Percentiles rank a stretch among this genome's conserved stretches.
phyloP scores from a whole-genome alignment of 1,284 basidiomycete genomes.

The Pseudomicrostroma phylloplanum region DNA sequence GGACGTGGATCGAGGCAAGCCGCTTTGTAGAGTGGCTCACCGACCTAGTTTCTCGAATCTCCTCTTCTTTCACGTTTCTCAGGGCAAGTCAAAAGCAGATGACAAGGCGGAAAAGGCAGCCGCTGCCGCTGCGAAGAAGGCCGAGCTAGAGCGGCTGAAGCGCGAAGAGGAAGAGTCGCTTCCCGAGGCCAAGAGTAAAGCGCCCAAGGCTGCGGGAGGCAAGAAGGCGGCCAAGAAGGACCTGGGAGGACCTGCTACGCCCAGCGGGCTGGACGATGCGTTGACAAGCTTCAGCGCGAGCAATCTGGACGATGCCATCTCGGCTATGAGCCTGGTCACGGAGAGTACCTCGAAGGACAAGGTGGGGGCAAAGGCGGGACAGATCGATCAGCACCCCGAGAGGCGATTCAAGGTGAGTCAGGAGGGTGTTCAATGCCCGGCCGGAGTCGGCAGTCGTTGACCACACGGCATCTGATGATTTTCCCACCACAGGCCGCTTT shows the following conservation, averaged over 20 bases:
- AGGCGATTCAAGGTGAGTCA: slow-evolving; percentile 55
- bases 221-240: slow-evolving; percentile 33
- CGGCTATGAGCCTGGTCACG: slow-evolving; percentile 79
- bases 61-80: neutral
- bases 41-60: neutral
- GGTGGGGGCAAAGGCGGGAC: slow-evolving; percentile 59
- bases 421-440: slow-evolving; percentile 13
- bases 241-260: neutral
- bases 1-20: neutral
- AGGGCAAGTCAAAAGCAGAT: slow-evolving; percentile 55
- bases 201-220: slow-evolving; percentile 56
- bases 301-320: slow-evolving; percentile 85
- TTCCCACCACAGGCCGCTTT: slow-evolving; percentile 65
- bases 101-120: slow-evolving; percentile 62
- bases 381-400: slow-evolving; percentile 88
- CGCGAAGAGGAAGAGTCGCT: slow-evolving; percentile 75
- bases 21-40: neutral
- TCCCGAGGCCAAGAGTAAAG: slow-evolving; percentile 62
- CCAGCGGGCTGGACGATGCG: slow-evolving; percentile 25
- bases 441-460: slow-evolving; percentile 14
- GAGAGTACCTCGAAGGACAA: slow-evolving; percentile 88
- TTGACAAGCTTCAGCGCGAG: slow-evolving; percentile 63
- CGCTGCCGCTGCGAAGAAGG: slow-evolving; percentile 54
- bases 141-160: slow-evolving; percentile 54
- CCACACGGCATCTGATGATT: slow-evolving; percentile 12